These are phyloP conservation scores for Phytophthora multivora DNA, from an alignment of 352 stramenopile species.

Conservation along the genomic window DNA sequence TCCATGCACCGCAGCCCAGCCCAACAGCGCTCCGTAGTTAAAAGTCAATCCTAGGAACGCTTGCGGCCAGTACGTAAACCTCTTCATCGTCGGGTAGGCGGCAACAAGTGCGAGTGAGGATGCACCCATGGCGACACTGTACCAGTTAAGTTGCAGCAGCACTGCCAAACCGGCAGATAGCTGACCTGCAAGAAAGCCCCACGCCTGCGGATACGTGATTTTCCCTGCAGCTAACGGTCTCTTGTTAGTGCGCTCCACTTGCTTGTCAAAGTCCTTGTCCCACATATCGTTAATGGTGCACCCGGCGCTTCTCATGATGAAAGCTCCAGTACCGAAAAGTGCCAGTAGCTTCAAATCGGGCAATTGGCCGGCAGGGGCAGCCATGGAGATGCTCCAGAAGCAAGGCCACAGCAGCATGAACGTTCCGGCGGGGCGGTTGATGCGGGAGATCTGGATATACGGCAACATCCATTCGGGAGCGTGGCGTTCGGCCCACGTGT, in stretches of 20 bases:
- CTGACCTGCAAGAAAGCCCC: constrained; percentile 94
- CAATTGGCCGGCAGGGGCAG: constrained; percentile 76
- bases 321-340: constrained; percentile 88
- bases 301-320: constrained; percentile 97
- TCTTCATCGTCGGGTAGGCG: constrained; percentile 98
- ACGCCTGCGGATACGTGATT: constrained; percentile 91
- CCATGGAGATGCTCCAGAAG: constrained; percentile 97
- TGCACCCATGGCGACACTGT: constrained; percentile 93
- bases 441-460: constrained; percentile 86
- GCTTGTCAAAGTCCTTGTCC: constrained; percentile 97
- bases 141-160: constrained; percentile 94
- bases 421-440: constrained; percentile 88
- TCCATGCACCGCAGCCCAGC: constrained; percentile 90
- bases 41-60: constrained; percentile 97
- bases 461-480: constrained; percentile 78
- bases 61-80: constrained; percentile 98
- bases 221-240: constrained; percentile 93
- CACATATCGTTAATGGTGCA: constrained; percentile 99
- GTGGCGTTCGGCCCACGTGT: constrained; percentile 86
- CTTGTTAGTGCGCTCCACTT: constrained; percentile 95
- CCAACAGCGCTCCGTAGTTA: constrained; percentile 98
- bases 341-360: constrained; percentile 85
- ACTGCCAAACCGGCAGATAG: constrained; percentile 92
- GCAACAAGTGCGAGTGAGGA: constrained; percentile 94
- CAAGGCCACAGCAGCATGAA: constrained; percentile 98